Evolutionary conservation across 2,329 filamentous ascomycete species (phyloP).

Genomic region (Fusarium mangiferae): DNA sequence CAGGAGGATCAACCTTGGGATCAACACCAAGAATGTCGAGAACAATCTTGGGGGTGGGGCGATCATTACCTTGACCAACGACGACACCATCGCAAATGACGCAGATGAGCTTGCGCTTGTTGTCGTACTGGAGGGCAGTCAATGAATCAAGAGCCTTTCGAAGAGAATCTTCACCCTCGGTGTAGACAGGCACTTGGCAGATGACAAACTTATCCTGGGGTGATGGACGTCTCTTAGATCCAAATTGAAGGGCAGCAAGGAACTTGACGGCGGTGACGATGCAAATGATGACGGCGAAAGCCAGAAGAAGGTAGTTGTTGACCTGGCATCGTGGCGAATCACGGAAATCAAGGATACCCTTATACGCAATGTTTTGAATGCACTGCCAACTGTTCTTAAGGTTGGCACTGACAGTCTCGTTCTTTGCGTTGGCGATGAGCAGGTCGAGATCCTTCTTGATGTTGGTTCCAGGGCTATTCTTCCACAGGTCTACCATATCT

Average conservation of each 20-base stretch:
- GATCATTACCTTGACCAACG: conserved; percentile 93
- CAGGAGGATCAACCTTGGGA: conserved; percentile 94
- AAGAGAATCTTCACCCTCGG: conserved; percentile 94
- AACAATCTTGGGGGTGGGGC: conserved; percentile 96
- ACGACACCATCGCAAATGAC: conserved; percentile 98
- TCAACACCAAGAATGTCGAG: conserved; percentile 97
- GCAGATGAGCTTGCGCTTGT: conserved; percentile 96
- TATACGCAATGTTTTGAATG: conserved; percentile 83
- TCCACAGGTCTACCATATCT: conserved; percentile 74
- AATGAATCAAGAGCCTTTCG: conserved; percentile 93
- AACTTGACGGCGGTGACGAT: conserved; percentile 88
- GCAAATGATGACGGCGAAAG: conserved; percentile 86
- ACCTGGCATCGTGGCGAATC: conserved; percentile 79
- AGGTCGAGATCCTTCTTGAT: conserved; percentile 74
- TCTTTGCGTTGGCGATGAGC: conserved; percentile 61
- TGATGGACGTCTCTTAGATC: conserved; percentile 86
- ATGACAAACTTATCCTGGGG: conserved; percentile 99
- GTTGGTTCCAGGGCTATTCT: conserved; percentile 81
- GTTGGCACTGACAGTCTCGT: conserved; percentile 59
- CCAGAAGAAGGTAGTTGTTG: conserved; percentile 90
- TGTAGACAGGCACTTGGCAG: conserved; percentile 97
- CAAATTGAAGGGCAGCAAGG: conserved; percentile 90
- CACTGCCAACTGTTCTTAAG: conserved; percentile 79
- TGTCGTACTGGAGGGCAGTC: conserved; percentile 94
- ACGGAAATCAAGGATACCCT: conserved; percentile 87